phyloP scores from a whole-genome alignment of 2,329 filamentous ascomycete genomes.

The Phialemoniopsis sp. region DNA sequence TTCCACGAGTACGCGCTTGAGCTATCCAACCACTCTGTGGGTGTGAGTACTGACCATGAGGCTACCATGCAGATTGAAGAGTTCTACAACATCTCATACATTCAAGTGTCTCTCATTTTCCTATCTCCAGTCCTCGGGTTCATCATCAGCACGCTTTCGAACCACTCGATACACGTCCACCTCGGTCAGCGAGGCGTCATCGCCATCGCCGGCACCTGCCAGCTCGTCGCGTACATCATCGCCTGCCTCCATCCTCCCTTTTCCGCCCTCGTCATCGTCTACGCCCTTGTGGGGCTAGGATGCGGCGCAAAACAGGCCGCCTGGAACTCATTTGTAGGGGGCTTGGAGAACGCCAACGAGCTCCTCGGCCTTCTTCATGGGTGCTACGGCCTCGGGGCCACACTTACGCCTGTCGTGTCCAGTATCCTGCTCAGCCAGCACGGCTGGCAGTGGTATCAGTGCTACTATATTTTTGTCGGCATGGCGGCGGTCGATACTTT shows the following conservation, averaged over 20 bases:
- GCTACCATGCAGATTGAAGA: constrained; percentile 41
- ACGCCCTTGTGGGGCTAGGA: constrained; percentile 64
- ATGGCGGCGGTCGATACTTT: too few relatives aligned
- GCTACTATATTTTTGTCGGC: too few relatives aligned
- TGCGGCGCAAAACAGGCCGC: constrained; percentile 60
- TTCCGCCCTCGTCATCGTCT: constrained; percentile 60
- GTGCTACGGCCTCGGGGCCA: too few relatives aligned
- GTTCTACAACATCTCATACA: constrained; percentile 39
- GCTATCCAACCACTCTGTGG: too few relatives aligned
- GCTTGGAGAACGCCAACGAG: constrained; percentile 64
- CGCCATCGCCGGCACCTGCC: constrained; percentile 52
- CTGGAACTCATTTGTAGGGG: constrained; percentile 56
- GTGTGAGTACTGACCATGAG: too few relatives aligned
- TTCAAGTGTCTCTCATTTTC: constrained; percentile 42
- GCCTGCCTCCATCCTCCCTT: constrained; percentile 64
- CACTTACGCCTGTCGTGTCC: too few relatives aligned
- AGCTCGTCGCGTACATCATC: constrained; percentile 61
- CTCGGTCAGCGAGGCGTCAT: constrained; percentile 66
- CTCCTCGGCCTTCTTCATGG: too few relatives aligned
- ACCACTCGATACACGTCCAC: constrained; percentile 32
- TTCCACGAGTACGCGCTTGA: too few relatives aligned
- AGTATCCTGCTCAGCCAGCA: too few relatives aligned
- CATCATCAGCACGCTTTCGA: constrained; percentile 36
- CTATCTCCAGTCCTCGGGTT: constrained; percentile 42
- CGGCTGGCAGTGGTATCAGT: too few relatives aligned